phyloP scores from a whole-genome alignment of 345 rosid genomes.

The Acer saccharum region DNA sequence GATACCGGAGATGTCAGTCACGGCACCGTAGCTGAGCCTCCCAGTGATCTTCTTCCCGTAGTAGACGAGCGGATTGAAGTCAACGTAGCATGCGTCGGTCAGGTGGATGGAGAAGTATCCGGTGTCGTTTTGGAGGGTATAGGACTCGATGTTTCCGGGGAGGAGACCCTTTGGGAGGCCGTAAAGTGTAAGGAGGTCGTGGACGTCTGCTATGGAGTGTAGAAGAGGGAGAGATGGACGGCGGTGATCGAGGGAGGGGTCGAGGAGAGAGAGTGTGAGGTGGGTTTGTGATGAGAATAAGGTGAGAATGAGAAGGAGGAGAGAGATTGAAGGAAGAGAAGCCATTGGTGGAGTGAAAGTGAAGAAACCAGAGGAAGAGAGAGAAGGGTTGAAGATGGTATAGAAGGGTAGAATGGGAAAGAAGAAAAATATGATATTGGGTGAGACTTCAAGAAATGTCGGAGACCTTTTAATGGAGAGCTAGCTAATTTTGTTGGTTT shows the following conservation, averaged over 20 bases:
- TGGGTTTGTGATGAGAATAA: slow-evolving; percentile 22
- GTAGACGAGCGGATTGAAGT: slow-evolving; percentile 55
- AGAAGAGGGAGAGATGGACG: slow-evolving; percentile 17
- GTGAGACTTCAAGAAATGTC: too few species aligned
- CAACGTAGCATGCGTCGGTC: slow-evolving; percentile 50
- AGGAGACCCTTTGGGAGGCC: slow-evolving; percentile 76
- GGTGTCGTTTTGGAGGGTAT: slow-evolving; percentile 41
- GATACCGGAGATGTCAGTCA: slow-evolving; percentile 56
- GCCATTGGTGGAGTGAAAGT: slow-evolving; percentile 13
- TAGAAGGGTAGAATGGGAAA: not conserved
- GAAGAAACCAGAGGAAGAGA: not conserved
- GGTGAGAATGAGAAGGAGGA: slow-evolving; percentile 6
- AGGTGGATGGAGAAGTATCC: slow-evolving; percentile 60
- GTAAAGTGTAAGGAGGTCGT: slow-evolving; percentile 64
- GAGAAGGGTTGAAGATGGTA: not conserved
- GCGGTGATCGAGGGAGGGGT: slow-evolving; percentile 1
- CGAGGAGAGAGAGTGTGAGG: slow-evolving; percentile 25
- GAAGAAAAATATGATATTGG: not conserved
- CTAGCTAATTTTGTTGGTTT: too few species aligned
- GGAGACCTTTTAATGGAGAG: too few species aligned
- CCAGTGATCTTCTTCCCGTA: slow-evolving; percentile 59
- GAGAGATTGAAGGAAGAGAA: slow-evolving; percentile 11
- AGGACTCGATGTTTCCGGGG: slow-evolving; percentile 62
- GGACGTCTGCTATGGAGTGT: slow-evolving; percentile 40
- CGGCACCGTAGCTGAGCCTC: slow-evolving; percentile 62